Conservation (phyloP, 495 filamentous ascomycete species). For the Penicillium flavigenum region DNA sequence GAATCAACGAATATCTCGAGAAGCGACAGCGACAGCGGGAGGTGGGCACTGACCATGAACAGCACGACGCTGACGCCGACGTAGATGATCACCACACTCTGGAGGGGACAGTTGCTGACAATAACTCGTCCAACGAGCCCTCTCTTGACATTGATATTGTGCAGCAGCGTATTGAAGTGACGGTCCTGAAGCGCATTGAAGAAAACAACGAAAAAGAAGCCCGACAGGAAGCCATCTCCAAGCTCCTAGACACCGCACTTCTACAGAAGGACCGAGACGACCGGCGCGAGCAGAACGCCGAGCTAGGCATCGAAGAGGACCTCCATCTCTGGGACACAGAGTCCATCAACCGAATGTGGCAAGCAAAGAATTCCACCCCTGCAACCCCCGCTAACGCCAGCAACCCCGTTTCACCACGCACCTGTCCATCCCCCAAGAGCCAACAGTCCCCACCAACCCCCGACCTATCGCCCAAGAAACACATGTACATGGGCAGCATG, state of each 20-base stretch:
- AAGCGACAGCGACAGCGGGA: neutral
- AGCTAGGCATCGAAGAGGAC: slow-evolving; percentile 9
- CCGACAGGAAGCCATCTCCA: neutral
- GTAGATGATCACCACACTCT: too few relatives aligned
- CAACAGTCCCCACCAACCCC: neutral
- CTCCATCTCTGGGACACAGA: slow-evolving; percentile 9
- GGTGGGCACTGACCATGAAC: neutral
- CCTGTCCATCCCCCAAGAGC: neutral
- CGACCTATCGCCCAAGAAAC: neutral
- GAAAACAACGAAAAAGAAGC: slow-evolving; percentile 1
- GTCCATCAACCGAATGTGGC: neutral
- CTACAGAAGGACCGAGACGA: neutral
- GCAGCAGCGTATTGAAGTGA: slow-evolving; percentile 11
- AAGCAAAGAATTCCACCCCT: neutral
- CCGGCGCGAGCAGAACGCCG: neutral
- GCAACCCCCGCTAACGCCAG: neutral
- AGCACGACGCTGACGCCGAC: neutral
- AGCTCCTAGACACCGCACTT: neutral
- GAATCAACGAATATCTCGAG: neutral
- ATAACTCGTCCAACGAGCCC: neutral
- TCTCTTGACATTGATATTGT: neutral
- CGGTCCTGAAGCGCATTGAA: slow-evolving; percentile 5
- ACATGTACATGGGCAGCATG: slow-evolving; percentile 4
- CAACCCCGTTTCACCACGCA: neutral
- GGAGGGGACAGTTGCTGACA: neutral